A percentile compares a stretch with the other conserved stretches of the same genome.
Evolutionary conservation across 2,329 filamentous ascomycete species (phyloP).

Genomic region (Xylariaceae sp.): DNA sequence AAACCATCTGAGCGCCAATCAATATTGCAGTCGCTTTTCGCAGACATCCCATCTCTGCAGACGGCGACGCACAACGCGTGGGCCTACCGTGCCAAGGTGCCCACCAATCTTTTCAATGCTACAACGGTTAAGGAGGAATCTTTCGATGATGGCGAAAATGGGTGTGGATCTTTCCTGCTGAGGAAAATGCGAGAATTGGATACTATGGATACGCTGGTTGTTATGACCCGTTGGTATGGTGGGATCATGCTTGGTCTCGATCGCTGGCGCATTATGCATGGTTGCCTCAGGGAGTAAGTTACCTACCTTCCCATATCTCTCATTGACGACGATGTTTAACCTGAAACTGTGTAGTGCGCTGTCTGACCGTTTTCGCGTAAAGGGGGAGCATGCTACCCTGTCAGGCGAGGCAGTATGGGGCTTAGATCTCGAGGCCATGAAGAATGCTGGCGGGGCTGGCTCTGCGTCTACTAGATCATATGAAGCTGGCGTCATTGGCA

Average conservation of each 20-base stretch:
- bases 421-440: conserved; percentile 50
- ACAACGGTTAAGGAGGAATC: conserved; percentile 44
- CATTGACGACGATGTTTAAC: background rate
- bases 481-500: conserved; percentile 40
- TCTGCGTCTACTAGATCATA: conserved; percentile 28
- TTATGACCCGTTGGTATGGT: conserved; percentile 59
- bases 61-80: conserved; percentile 56
- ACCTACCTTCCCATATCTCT: too few species aligned
- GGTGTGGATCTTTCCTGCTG: conserved; percentile 53
- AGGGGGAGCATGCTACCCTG: conserved; percentile 37
- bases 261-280: conserved; percentile 58
- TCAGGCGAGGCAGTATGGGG: conserved; percentile 57
- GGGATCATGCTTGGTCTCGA: conserved; percentile 57
- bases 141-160: conserved; percentile 58
- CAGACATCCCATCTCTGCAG: conserved; percentile 44
- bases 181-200: conserved; percentile 48
- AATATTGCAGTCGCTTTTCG: conserved; percentile 45
- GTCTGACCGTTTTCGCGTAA: conserved; percentile 43
- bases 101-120: conserved; percentile 32
- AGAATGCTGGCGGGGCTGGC: conserved; percentile 31
- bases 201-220: conserved; percentile 48
- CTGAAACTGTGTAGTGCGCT: conserved; percentile 37
- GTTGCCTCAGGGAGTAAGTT: conserved; percentile 44
- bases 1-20: conserved; percentile 37
- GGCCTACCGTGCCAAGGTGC: conserved; percentile 41